Evolutionary conservation across 108 stramenopile species (phyloP).

Genomic region (Chaetoceros tenuissimus): DNA sequence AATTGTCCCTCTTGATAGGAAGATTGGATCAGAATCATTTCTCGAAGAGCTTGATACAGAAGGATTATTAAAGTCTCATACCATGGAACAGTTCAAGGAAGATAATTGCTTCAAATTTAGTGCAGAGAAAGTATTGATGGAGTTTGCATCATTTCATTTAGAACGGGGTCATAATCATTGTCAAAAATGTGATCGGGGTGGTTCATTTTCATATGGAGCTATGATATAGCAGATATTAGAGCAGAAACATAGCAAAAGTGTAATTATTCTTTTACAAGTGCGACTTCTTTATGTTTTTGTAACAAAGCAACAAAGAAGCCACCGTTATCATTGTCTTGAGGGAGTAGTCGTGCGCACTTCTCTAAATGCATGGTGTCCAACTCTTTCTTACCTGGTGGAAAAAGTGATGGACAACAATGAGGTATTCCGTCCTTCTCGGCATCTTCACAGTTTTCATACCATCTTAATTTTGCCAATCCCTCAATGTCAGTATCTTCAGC

Average conservation of each 20-base stretch:
- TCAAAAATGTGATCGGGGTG: background rate
- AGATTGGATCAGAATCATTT: conserved; percentile 2
- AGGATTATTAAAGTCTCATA: background rate
- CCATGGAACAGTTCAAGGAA: background rate
- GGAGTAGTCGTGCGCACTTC: conserved; percentile 81
- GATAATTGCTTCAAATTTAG: conserved; percentile 2
- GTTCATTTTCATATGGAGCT: background rate
- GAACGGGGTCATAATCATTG: conserved; percentile 6
- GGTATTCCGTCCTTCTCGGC: conserved; percentile 24
- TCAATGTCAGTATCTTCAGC: conserved; percentile 9
- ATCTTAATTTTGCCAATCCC: conserved; percentile 26
- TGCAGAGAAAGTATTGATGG: conserved; percentile 3
- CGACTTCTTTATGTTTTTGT: conserved; percentile 23
- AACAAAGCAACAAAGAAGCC: conserved; percentile 94
- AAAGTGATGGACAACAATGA: conserved; percentile 33
- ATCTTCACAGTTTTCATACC: conserved; percentile 36
- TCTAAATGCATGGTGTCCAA: conserved; percentile 20
- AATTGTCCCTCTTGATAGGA: conserved; percentile 2
- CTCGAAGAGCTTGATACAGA: background rate
- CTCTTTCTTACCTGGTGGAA: conserved; percentile 26
- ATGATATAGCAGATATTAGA: too few species aligned
- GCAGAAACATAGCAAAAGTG: too few species aligned
- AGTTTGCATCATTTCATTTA: conserved; percentile 1
- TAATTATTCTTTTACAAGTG: too few species aligned
- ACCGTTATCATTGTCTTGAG: conserved; percentile 94